These are phyloP conservation scores for Immersiporthe knoxdaviesiana DNA, from an alignment of 2,329 filamentous ascomycete species.

Conservation along the genomic window DNA sequence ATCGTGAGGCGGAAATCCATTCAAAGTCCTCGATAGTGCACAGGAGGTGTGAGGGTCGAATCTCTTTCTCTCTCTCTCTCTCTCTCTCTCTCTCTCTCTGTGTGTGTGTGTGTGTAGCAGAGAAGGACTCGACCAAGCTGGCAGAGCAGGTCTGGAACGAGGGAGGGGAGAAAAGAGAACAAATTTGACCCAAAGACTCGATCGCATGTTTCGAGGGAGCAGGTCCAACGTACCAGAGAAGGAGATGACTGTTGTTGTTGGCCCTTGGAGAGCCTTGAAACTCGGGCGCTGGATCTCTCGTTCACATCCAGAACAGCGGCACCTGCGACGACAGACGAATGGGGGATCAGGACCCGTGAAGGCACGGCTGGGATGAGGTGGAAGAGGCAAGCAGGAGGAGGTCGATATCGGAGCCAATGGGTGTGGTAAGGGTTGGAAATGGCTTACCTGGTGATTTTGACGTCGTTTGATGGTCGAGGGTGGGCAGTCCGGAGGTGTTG, in stretches of 20 bases:
- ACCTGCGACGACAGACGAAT: conserved; percentile 32
- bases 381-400: conserved; percentile 19
- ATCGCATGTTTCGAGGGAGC: conserved; percentile 42
- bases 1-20: conserved; percentile 9
- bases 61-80: too few relatives aligned
- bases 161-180: conserved; percentile 29
- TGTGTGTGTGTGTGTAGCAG: background rate
- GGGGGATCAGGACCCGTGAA: conserved; percentile 26
- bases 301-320: conserved; percentile 33
- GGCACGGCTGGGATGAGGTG: conserved; percentile 14
- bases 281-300: conserved; percentile 29
- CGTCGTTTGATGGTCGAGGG: conserved; percentile 36
- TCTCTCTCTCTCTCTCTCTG: too few relatives aligned
- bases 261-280: conserved; percentile 35
- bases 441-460: conserved; percentile 35
- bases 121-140: conserved; percentile 17
- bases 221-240: conserved; percentile 43
- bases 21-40: conserved; percentile 12
- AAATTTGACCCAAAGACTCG: conserved; percentile 30
- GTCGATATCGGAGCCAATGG: conserved; percentile 20
- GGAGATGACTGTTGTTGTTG: conserved; percentile 40
- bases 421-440: conserved; percentile 26
- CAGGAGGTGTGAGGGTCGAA: conserved; percentile 15
- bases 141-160: conserved; percentile 25
- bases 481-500: conserved; percentile 38